Evolutionary conservation across 2,329 filamentous ascomycete genomes (phyloP).

Genomic region (Monosporascus sp.): DNA sequence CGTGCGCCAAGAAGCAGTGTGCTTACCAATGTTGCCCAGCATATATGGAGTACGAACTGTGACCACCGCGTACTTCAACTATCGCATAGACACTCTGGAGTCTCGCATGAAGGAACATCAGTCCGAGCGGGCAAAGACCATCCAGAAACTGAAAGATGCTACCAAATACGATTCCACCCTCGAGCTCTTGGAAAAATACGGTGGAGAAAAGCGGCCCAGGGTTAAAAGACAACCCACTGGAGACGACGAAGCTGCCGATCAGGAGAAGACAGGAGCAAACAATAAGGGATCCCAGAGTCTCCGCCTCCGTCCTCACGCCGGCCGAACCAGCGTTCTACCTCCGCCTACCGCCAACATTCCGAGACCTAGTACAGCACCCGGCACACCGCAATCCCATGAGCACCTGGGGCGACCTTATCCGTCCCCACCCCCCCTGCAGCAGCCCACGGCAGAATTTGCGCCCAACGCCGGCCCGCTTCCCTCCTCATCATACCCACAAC

Average conservation of each 20-base stretch:
- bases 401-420: constrained; percentile 16
- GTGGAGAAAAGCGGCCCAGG: constrained; percentile 48
- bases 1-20: not conserved
- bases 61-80: constrained; percentile 70
- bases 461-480: constrained; percentile 59
- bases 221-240: constrained; percentile 20
- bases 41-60: constrained; percentile 70
- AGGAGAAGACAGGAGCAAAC: constrained; percentile 17
- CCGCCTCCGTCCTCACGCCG: constrained; percentile 15
- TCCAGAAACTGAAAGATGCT: constrained; percentile 88
- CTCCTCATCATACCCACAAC: constrained; percentile 13
- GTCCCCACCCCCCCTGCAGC: constrained; percentile 23
- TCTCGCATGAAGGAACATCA: constrained; percentile 68
- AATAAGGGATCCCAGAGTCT: constrained; percentile 25
- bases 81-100: constrained; percentile 67
- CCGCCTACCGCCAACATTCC: constrained; percentile 60
- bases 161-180: constrained; percentile 96
- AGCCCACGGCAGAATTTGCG: constrained; percentile 61
- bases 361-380: constrained; percentile 29
- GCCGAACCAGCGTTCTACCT: constrained; percentile 47
- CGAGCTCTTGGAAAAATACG: constrained; percentile 91
- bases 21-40: constrained; percentile 36
- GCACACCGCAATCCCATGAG: constrained; percentile 21
- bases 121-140: constrained; percentile 76
- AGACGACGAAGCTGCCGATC: constrained; percentile 12